phyloP scores from a whole-genome alignment of 2,329 filamentous ascomycete species.

The Tolypocladium ophioglossoides region DNA sequence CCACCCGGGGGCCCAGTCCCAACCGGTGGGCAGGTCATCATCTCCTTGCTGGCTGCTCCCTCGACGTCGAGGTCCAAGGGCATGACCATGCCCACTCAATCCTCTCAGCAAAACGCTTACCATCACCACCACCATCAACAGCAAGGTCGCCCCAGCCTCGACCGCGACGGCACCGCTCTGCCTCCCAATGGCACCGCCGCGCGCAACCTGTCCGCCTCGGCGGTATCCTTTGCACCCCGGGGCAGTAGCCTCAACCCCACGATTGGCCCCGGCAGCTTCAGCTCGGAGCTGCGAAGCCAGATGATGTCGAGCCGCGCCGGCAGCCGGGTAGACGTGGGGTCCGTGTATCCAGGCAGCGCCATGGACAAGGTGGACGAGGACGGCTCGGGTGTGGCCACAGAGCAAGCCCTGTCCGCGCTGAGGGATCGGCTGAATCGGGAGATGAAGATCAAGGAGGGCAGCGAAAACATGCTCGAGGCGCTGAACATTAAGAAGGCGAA shows the following conservation, averaged over 20 bases:
- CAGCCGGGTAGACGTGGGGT: conserved; percentile 24
- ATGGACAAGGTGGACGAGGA: conserved; percentile 55
- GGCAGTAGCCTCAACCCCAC: conserved; percentile 61
- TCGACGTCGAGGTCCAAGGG: conserved; percentile 18
- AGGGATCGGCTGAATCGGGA: conserved; percentile 87
- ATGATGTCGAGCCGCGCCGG: conserved; percentile 32
- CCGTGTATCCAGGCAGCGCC: conserved; percentile 25
- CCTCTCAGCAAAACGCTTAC: conserved; percentile 26
- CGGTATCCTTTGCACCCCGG: conserved; percentile 54
- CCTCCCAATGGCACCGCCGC: conserved; percentile 31
- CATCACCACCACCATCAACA: conserved; percentile 25
- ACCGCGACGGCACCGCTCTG: conserved; percentile 41
- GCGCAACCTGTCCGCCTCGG: conserved; percentile 40
- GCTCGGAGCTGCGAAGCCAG: conserved; percentile 69
- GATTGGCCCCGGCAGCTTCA: conserved; percentile 75
- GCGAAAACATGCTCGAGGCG: conserved; percentile 94
- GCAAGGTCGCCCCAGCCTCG: conserved; percentile 33
- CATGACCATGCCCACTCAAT: conserved; percentile 19
- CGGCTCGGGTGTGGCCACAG: conserved; percentile 43
- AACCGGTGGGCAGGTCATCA: conserved; percentile 23
- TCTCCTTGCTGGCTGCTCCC: conserved; percentile 22
- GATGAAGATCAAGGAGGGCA: conserved; percentile 95
- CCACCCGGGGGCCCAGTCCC: conserved; percentile 26
- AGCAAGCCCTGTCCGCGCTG: conserved; percentile 65
- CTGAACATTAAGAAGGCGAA: conserved; percentile 91